Percentiles rank a stretch among this genome's conserved stretches.
phyloP scores from a whole-genome alignment of 2,329 filamentous ascomycete species.

The Dendrostoma leiphaemia region DNA sequence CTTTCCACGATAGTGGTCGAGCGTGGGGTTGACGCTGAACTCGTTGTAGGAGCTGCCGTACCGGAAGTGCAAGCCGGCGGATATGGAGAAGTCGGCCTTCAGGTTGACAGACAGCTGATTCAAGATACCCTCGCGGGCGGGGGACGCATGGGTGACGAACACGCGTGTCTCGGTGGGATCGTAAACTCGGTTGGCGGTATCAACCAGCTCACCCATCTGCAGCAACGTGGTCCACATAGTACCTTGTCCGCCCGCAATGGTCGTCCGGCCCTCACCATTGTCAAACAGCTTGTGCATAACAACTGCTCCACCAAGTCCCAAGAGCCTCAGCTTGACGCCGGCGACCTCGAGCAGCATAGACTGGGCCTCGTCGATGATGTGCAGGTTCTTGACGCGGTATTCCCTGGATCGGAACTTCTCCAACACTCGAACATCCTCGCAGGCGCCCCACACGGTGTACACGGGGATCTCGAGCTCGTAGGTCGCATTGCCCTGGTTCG shows the following conservation, averaged over 20 bases:
- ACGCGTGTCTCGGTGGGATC: slow-evolving; percentile 96
- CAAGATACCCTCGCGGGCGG: slow-evolving; percentile 90
- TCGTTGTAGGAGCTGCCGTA: slow-evolving; percentile 99
- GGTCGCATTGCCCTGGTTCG: slow-evolving; percentile 58
- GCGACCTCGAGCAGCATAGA: slow-evolving; percentile 93
- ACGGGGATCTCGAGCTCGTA: slow-evolving; percentile 93
- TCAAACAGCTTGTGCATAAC: slow-evolving; percentile 99
- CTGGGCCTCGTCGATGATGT: slow-evolving; percentile 97
- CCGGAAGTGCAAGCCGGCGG: slow-evolving; percentile 94
- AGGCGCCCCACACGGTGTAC: slow-evolving; percentile 98
- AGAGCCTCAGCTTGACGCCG: slow-evolving; percentile 89
- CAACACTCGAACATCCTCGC: slow-evolving; percentile 94
- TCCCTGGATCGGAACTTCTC: slow-evolving; percentile 97
- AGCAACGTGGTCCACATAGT: slow-evolving; percentile 99
- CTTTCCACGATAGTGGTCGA: slow-evolving; percentile 98
- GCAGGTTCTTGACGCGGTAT: slow-evolving; percentile 95
- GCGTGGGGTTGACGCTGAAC: slow-evolving; percentile 96
- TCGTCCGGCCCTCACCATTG: slow-evolving; percentile 95
- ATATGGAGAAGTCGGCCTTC: slow-evolving; percentile 98
- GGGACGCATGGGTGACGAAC: slow-evolving; percentile 95
- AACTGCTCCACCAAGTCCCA: slow-evolving; percentile 91
- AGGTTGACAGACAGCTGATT: slow-evolving; percentile 97
- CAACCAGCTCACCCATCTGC: slow-evolving; percentile 97
- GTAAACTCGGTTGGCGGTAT: slow-evolving; percentile 97
- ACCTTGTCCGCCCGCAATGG: slow-evolving; percentile 95